phyloP scores from a whole-genome alignment of 2,329 filamentous ascomycete species.

The Xylaria sp. region DNA sequence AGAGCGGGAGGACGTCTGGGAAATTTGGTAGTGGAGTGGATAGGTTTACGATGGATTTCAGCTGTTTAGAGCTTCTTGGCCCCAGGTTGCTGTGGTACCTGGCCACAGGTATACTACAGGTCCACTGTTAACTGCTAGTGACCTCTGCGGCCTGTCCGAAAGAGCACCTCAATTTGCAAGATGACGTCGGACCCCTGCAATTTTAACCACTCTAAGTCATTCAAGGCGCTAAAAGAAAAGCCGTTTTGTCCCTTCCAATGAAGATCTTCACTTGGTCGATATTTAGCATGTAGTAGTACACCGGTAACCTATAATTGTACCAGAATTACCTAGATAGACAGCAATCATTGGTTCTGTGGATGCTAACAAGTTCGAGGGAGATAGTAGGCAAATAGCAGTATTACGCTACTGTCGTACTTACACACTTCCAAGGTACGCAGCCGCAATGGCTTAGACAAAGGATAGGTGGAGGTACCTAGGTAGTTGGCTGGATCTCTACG shows the following conservation, averaged over 20 bases:
- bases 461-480: slow-evolving; percentile 12
- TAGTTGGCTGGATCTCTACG: slow-evolving; percentile 1
- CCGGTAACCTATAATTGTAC: background rate
- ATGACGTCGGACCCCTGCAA: slow-evolving; percentile 30
- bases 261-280: slow-evolving; percentile 3
- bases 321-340: background rate
- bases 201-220: background rate
- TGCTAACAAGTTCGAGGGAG: background rate
- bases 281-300: background rate
- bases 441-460: slow-evolving; percentile 23
- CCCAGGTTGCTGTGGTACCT: slow-evolving; percentile 16
- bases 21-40: slow-evolving; percentile 21
- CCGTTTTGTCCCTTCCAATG: background rate
- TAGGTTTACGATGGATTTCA: slow-evolving; percentile 18
- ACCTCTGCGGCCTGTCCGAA: background rate
- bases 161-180: slow-evolving; percentile 19
- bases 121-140: background rate
- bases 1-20: slow-evolving; percentile 10
- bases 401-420: background rate
- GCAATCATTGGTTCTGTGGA: background rate
- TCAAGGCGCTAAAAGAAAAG: background rate
- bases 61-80: slow-evolving; percentile 20
- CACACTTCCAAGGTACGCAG: background rate
- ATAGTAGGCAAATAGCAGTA: background rate
- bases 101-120: background rate